Percentiles rank a stretch among this genome's conserved stretches.
These are phyloP conservation scores for Laburnicola sp. DNA, from an alignment of 2,329 filamentous ascomycete genomes.

Conservation along the genomic window DNA sequence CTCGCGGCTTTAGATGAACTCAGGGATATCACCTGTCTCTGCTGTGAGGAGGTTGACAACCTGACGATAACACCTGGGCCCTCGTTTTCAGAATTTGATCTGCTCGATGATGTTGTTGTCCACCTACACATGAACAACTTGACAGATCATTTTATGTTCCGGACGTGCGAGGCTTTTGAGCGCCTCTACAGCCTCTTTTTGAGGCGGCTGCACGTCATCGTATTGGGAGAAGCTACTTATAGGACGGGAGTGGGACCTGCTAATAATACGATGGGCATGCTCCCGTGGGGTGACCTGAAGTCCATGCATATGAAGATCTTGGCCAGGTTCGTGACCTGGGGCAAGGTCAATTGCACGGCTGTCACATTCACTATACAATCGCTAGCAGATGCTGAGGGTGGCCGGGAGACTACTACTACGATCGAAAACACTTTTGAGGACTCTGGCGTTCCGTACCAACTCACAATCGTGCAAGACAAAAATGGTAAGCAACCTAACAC, in stretches of 20 bases:
- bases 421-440: background rate
- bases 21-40: background rate
- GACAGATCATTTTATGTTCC: background rate
- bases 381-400: slow-evolving; percentile 3
- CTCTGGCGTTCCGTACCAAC: background rate
- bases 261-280: too few relatives aligned
- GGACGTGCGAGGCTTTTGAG: background rate
- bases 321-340: background rate
- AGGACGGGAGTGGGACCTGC: background rate
- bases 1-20: background rate
- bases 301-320: background rate
- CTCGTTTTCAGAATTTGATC: background rate
- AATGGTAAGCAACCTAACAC: background rate
- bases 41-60: background rate
- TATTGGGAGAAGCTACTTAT: too few relatives aligned
- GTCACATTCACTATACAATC: slow-evolving; percentile 7
- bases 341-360: slow-evolving; percentile 7
- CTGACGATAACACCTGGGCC: background rate
- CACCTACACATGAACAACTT: background rate
- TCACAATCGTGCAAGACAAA: slow-evolving; percentile 12
- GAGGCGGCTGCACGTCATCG: background rate
- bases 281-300: slow-evolving; percentile 8
- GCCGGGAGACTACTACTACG: background rate
- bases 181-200: background rate
- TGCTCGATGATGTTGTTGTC: background rate